Percentiles rank a stretch among this genome's conserved stretches.
Conservation (phyloP, 345 rosid genomes). For the Aurinia saxatilis region DNA sequence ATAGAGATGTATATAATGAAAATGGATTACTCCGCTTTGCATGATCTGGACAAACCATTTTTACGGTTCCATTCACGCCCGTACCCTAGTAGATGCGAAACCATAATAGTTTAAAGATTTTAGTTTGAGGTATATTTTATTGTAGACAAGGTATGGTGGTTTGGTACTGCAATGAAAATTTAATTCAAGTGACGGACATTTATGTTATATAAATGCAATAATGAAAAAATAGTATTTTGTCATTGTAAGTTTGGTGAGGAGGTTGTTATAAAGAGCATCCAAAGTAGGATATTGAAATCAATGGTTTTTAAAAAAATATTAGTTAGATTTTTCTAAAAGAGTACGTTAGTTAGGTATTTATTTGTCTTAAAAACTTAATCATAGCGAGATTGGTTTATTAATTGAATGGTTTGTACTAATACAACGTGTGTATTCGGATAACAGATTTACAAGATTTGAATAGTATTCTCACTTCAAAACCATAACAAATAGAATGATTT, state of each 20-base stretch:
- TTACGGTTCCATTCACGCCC: too few species aligned
- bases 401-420: too few species aligned
- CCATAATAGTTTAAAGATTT: too few species aligned
- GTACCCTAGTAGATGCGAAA: too few species aligned
- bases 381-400: too few species aligned
- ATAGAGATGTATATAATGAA: too few species aligned
- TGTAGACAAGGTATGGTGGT: background rate
- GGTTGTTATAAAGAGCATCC: slow-evolving; percentile 5
- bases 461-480: too few species aligned
- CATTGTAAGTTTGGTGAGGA: slow-evolving; percentile 10
- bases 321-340: background rate
- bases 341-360: background rate
- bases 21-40: too few species aligned
- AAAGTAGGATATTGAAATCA: background rate
- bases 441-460: too few species aligned
- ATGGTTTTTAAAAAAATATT: background rate
- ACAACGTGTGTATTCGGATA: too few species aligned
- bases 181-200: background rate
- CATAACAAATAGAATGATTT: too few species aligned
- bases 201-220: slow-evolving; percentile 1
- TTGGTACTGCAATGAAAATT: background rate
- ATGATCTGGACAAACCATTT: too few species aligned
- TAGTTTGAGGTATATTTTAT: background rate
- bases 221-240: background rate
- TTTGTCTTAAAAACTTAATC: background rate